These are phyloP conservation scores for Termitomyces sp. DNA, from an alignment of 1,284 basidiomycete species.

Conservation along the genomic window DNA sequence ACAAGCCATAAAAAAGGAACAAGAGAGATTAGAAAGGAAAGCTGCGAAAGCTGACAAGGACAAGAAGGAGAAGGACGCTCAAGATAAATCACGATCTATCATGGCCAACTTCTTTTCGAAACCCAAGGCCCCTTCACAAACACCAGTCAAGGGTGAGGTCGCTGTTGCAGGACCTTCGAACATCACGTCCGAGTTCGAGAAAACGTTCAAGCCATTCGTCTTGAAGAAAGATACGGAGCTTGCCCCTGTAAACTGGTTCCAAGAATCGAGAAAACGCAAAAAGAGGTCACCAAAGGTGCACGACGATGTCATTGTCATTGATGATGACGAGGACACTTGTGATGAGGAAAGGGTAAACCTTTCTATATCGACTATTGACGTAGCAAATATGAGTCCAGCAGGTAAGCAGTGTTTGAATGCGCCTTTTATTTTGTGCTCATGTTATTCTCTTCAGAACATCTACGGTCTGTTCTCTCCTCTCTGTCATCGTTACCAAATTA, in stretches of 20 bases:
- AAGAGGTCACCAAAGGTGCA: constrained; percentile 19
- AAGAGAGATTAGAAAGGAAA: constrained; percentile 61
- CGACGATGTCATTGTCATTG: constrained; percentile 50
- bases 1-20: constrained; percentile 42
- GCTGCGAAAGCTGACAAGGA: constrained; percentile 60
- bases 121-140: constrained; percentile 31
- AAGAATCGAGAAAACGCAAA: constrained; percentile 26
- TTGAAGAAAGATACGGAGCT: constrained; percentile 67
- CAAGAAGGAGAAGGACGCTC: constrained; percentile 62
- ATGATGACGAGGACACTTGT: constrained; percentile 35
- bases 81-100: constrained; percentile 66
- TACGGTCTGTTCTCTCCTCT: constrained; percentile 33
- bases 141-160: constrained; percentile 27
- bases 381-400: constrained; percentile 28
- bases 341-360: constrained; percentile 25
- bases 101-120: constrained; percentile 75
- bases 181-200: constrained; percentile 62
- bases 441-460: constrained; percentile 32
- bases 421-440: not conserved
- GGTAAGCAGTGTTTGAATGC: constrained; percentile 27
- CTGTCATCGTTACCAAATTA: constrained; percentile 26
- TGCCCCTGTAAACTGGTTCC: constrained; percentile 71
- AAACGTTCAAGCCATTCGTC: constrained; percentile 71
- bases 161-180: constrained; percentile 35
- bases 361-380: constrained; percentile 18